A percentile compares a stretch with the other conserved stretches of the same genome.
Conservation (phyloP, 2,329 filamentous ascomycete species). For the Penicillium sp. region DNA sequence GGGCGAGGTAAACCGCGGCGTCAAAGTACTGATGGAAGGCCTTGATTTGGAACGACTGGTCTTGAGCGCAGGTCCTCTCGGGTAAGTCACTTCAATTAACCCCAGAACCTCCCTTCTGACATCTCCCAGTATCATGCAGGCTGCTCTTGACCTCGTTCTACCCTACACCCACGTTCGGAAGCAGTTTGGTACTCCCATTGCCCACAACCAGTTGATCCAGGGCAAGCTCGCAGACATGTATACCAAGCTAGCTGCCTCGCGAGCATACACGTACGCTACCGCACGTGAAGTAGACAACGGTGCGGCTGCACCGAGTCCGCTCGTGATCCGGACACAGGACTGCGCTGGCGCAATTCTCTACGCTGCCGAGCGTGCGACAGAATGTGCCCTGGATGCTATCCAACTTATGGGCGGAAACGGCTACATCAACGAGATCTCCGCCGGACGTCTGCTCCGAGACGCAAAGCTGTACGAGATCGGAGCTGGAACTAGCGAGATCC, state of each 20-base stretch:
- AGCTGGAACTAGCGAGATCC: slow-evolving; percentile 89
- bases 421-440: slow-evolving; percentile 92
- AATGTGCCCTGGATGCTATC: slow-evolving; percentile 81
- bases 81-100: slow-evolving; percentile 42
- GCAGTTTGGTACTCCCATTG: slow-evolving; percentile 85
- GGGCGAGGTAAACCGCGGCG: slow-evolving; percentile 75
- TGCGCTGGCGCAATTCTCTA: slow-evolving; percentile 93
- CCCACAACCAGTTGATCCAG: slow-evolving; percentile 89
- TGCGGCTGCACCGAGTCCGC: slow-evolving; percentile 40
- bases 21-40: slow-evolving; percentile 91
- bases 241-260: slow-evolving; percentile 79
- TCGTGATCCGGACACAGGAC: slow-evolving; percentile 74
- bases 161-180: slow-evolving; percentile 86
- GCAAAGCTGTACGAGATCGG: slow-evolving; percentile 92
- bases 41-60: slow-evolving; percentile 92
- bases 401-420: slow-evolving; percentile 94
- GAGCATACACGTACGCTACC: slow-evolving; percentile 84
- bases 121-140: slow-evolving; percentile 74
- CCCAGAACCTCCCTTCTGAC: slow-evolving; percentile 10
- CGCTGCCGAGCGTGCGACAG: slow-evolving; percentile 80
- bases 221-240: slow-evolving; percentile 97
- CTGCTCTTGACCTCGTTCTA: slow-evolving; percentile 76
- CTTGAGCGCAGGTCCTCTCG: slow-evolving; percentile 83
- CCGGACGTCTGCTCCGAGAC: slow-evolving; percentile 76
- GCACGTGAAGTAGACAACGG: slow-evolving; percentile 77